Base-by-base conservation (phyloP, 1,284 basidiomycete genomes). In the Fomitopsis pinicola region DNA sequence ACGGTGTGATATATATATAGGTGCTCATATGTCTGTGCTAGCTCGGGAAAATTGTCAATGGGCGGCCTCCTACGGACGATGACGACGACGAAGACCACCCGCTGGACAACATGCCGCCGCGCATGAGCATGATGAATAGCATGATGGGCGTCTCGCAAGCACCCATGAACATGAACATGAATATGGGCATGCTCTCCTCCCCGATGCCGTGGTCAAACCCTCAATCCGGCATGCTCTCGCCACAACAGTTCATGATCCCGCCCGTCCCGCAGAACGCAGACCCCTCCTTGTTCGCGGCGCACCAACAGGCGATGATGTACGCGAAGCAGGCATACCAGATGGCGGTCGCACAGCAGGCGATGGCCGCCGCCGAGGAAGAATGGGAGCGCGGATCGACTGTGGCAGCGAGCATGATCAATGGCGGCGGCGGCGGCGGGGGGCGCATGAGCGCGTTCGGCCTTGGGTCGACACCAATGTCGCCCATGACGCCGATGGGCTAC, bases 251-350 rank as follows among this genome's bases (percentile, higher is more conserved):
- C 68, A 82, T 85, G 80, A 69, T 81, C 30, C 77, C 82, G 1
- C 64, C 69, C 46, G 66, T 73, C 17, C 71, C 74, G 17, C 75
- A 72, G 5, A 66, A 57, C 66, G 68, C 72, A 6, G 88, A 91
- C 65, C 83, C 85, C 9, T 73, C 72, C 19, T 85, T 84, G 69
- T 64, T 89, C 19, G 84, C 78, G 4, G 91, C 90, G 14, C 91
- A 93, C 71, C 90, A 92, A 68, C 89, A 89, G 62, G 91, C 91
- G 2, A 89, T 94, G 82, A 77, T 90, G 74, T 78, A 80, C 57
- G 91, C 91, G 57, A 93, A 93, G 72, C 92, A 93, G 71, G 86
- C 91, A 2, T 93, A 92, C 70, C 91, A 93, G 73, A 85, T 88
- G 78, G 88, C 91, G 10, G 89, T 92, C 55, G 91, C 91, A 5